These are phyloP conservation scores for Pichia norvegensis DNA, from an alignment of 1,139 yeast genomes.

Conservation along the genomic window DNA sequence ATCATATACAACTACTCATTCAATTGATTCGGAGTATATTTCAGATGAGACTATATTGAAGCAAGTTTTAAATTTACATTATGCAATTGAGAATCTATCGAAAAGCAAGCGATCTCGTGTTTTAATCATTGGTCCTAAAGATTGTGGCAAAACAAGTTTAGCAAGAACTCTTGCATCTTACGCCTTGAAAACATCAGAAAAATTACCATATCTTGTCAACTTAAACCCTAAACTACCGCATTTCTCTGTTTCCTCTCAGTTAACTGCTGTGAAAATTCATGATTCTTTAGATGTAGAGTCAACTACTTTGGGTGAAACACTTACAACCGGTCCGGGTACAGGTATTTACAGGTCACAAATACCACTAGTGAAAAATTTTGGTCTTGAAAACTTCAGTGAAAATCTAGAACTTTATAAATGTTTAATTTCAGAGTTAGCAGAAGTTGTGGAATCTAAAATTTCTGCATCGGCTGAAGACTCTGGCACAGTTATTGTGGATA, in stretches of 20 bases:
- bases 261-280: slow-evolving; percentile 44
- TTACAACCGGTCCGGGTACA: slow-evolving; percentile 76
- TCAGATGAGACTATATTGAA: slow-evolving; percentile 51
- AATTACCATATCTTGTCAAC: slow-evolving; percentile 63
- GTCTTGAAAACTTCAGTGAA: slow-evolving; percentile 52
- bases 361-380: slow-evolving; percentile 76
- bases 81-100: slow-evolving; percentile 53
- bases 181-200: slow-evolving; percentile 57
- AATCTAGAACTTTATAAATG: slow-evolving; percentile 41
- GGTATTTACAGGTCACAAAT: slow-evolving; percentile 68
- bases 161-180: slow-evolving; percentile 65
- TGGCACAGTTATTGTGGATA: slow-evolving; percentile 72
- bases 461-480: slow-evolving; percentile 7
- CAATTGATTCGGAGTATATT: slow-evolving; percentile 43
- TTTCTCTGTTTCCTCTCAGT: slow-evolving; percentile 75
- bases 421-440: slow-evolving; percentile 12
- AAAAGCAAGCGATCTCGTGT: slow-evolving; percentile 27
- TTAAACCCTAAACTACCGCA: slow-evolving; percentile 76
- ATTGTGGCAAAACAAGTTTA: slow-evolving; percentile 73
- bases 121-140: slow-evolving; percentile 63
- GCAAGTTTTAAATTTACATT: slow-evolving; percentile 52
- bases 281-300: slow-evolving; percentile 54
- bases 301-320: slow-evolving; percentile 66
- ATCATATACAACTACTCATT: slow-evolving; percentile 32
- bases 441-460: slow-evolving; percentile 9